Percentiles rank a stretch among this genome's conserved stretches.
Conservation (phyloP, 176 grass and related monocot genomes). For the Zoysia japonica region DNA sequence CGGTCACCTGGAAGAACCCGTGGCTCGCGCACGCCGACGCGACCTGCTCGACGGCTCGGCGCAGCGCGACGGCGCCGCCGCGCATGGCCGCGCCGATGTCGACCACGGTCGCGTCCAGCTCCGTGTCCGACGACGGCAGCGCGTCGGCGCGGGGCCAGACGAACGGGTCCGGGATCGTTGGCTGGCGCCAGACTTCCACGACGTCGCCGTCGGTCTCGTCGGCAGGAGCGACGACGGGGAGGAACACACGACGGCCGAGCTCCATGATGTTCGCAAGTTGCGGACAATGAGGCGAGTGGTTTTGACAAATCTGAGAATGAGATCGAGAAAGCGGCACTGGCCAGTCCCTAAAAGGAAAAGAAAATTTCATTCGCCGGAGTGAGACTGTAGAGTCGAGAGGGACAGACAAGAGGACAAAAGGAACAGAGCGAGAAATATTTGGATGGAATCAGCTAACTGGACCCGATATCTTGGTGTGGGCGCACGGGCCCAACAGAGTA, state of each 20-base stretch:
- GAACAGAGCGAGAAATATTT: conserved; percentile 6
- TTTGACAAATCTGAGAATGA: too few relatives aligned
- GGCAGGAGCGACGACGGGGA: background rate
- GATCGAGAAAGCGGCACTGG: too few relatives aligned
- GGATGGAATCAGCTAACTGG: background rate
- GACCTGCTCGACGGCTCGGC: conserved; percentile 31
- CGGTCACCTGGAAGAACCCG: conserved; percentile 72
- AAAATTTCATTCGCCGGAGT: too few relatives aligned
- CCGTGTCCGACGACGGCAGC: conserved; percentile 15
- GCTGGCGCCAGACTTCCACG: conserved; percentile 38
- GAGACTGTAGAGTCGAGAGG: background rate
- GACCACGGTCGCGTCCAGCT: conserved; percentile 57
- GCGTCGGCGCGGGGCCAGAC: conserved; percentile 55
- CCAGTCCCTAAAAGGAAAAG: too few relatives aligned
- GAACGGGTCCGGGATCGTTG: conserved; percentile 58
- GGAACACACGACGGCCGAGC: background rate
- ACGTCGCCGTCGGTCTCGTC: conserved; percentile 1
- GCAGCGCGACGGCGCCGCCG: conserved; percentile 24
- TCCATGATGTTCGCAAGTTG: background rate
- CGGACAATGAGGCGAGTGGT: too few relatives aligned
- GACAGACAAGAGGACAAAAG: background rate
- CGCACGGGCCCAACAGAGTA: background rate
- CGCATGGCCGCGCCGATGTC: conserved; percentile 51
- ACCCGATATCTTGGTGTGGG: background rate
- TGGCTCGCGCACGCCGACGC: conserved; percentile 53